Evolutionary conservation across 1,284 basidiomycete genomes (phyloP), one percentile per base, ranked within the genome.

Genomic region (Ustilago shanxiensis): DNA sequence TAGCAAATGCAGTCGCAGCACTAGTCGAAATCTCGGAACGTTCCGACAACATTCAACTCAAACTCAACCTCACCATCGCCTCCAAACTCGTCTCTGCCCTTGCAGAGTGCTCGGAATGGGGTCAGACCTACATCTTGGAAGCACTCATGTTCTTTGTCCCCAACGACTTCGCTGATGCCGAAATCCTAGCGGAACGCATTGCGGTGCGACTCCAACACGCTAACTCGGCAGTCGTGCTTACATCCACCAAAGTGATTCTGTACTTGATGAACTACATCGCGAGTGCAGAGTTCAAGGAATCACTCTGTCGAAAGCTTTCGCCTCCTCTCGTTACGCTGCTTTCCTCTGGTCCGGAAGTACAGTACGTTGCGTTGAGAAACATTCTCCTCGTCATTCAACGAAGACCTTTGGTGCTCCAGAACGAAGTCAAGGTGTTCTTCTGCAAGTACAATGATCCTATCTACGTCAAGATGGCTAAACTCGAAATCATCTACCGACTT

Each of bases 181-280:
- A 98, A 87, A 89, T 93, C 41, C 91, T 99, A 87, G 95, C 93
- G 4, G 97, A 99, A 86, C 91, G 95, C 37, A 93, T 99, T 68
- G 91, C 95, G 22, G 90, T 95, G 47, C 92, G 97, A 78, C 88
- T 99, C 20, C 93, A 95, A 81, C 94, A 96, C 85, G 92, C 93
- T 13, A 97, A 96, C 84, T 95, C 94, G n/a, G 94, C 95, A 2
- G 94, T 97, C 28, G 93, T 96, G 10, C 89, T 97, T 50, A 95
- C 95, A 7, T 92, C 95, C 5, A 94, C 98, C 89, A 99, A 99
- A 88, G 92, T 94, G 52, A 90, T 98, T 31, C 88, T 99, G 20
- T 99, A 98, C 86, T 89, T 99, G 72, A 98, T 99, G 95, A 99
- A 99, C 87, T 99, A 99, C 87, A 98, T 99, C 92, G 93, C 95